Evolutionary conservation across 163 green algal genomes (phyloP).

Genomic region (Chlorella variabilis): DNA sequence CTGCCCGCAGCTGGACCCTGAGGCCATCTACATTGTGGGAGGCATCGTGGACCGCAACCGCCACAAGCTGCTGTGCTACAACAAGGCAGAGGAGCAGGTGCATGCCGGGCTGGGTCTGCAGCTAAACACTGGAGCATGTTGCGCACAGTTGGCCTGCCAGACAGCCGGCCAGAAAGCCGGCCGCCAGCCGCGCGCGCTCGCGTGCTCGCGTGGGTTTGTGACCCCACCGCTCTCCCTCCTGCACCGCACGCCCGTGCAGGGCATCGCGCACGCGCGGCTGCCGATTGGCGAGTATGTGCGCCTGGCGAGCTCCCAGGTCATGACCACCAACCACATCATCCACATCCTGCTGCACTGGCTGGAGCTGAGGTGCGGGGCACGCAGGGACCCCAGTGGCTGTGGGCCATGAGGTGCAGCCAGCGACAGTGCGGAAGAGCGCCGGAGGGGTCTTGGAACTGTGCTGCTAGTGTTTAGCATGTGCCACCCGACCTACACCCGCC

Average conservation of each 20-base stretch:
- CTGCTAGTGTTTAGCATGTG: neutral
- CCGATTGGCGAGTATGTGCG: slow-evolving; percentile 75
- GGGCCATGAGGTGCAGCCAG: no score
- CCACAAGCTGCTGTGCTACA: slow-evolving; percentile 76
- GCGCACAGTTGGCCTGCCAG: no score
- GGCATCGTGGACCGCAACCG: slow-evolving; percentile 93
- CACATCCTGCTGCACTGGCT: slow-evolving; percentile 61
- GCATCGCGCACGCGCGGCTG: slow-evolving; percentile 77
- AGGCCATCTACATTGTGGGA: slow-evolving; percentile 86
- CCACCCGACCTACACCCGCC: no score
- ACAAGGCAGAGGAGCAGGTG: slow-evolving; percentile 60
- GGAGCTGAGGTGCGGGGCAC: slow-evolving; percentile 41
- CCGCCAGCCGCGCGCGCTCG: no score
- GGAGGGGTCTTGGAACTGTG: no score
- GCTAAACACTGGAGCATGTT: no score
- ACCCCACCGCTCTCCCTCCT: neutral
- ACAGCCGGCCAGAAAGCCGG: no score
- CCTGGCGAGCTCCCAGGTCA: slow-evolving; percentile 57
- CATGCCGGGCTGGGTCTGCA: no score
- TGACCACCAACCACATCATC: slow-evolving; percentile 73
- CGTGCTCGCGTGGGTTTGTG: no score
- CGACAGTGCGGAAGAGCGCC: no score
- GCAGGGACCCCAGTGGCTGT: no score
- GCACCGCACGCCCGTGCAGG: slow-evolving; percentile 33
- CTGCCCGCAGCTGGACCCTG: slow-evolving; percentile 49